Evolutionary conservation across 441 rosid species (phyloP), one percentile per base, ranked within the genome.

Genomic region (Raphanus hybrid): DNA sequence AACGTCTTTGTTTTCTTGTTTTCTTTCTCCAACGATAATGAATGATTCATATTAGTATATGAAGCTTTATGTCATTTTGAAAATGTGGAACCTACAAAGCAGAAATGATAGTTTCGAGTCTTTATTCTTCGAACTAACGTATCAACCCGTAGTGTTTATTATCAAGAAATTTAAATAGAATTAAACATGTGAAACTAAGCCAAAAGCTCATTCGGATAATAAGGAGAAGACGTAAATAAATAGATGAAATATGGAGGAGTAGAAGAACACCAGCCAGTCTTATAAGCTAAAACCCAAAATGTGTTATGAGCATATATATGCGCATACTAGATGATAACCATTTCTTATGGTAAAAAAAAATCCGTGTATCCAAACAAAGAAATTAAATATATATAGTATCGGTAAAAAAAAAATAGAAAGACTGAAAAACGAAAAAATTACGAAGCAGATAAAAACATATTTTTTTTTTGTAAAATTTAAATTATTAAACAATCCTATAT

Each of bases 1-100:
- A 69, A 18, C 48, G 45, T 52, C 48, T 55, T 54, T 32, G 62
- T 16, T 68, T 68, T 15, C 16, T 52, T 60, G 64, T 60, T 29
- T 61, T 61, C 7, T 58, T 16, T 48, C 16, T 37, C 8, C 32
- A 41, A 41, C 35, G 15, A 20, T 18, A 20, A 16, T 20, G 18
- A 65, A 16, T 52, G 20, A 65, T n/a, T 23, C 41, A 66, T 43
- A 43, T 23, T 43, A 66, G 57, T 45, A 45, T 45, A 45, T 45
- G 9, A 66, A 23, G 55, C 3, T 66, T 66, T 15, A 4, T 43
- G 18, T 23, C 55, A 43, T 23, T 66, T 66, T 41, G 35, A 18
- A 66, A 66, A 6, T 26, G 35, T 66, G 57, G 34, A 20, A 43
- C 50, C 68, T 64, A 65, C 8, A 23, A 66, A 66, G 27, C 5